Evolutionary conservation across 2,329 filamentous ascomycete genomes (phyloP).

Genomic region (Penicillium glabrum): DNA sequence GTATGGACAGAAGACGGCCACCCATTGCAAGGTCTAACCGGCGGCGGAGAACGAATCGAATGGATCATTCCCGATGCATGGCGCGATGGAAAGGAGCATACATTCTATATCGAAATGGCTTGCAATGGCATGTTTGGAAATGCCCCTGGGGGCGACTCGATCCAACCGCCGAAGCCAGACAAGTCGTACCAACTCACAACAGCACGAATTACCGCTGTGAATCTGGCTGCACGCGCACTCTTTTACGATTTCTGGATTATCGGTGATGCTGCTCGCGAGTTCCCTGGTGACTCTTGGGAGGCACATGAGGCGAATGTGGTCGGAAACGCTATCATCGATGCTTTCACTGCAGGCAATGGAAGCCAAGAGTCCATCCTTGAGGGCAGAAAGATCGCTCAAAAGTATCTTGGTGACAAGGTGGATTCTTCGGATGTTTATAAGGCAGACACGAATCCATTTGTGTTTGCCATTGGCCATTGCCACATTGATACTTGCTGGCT

Average conservation of each 20-base stretch:
- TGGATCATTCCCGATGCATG: slow-evolving; percentile 85
- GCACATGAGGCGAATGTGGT: slow-evolving; percentile 81
- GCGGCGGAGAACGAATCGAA: slow-evolving; percentile 81
- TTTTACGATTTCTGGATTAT: slow-evolving; percentile 97
- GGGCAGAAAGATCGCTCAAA: slow-evolving; percentile 77
- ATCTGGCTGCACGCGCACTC: slow-evolving; percentile 77
- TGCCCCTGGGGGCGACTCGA: slow-evolving; percentile 76
- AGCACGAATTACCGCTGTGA: slow-evolving; percentile 86
- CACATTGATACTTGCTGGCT: slow-evolving; percentile 99
- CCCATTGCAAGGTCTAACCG: slow-evolving; percentile 87
- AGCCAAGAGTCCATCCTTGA: slow-evolving; percentile 72
- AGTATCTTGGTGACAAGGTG: slow-evolving; percentile 78
- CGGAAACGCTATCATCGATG: slow-evolving; percentile 84
- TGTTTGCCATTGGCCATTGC: slow-evolving; percentile 90
- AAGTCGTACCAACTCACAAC: slow-evolving; percentile 72
- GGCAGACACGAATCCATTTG: slow-evolving; percentile 69
- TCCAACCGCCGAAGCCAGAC: slow-evolving; percentile 86
- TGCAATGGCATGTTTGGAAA: slow-evolving; percentile 99
- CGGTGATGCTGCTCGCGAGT: slow-evolving; percentile 84
- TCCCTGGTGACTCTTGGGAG: slow-evolving; percentile 84
- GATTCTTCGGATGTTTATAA: slow-evolving; percentile 84
- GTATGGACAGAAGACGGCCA: slow-evolving; percentile 90
- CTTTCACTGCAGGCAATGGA: slow-evolving; percentile 76
- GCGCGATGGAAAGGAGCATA: slow-evolving; percentile 81
- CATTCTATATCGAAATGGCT: slow-evolving; percentile 96